phyloP scores from a whole-genome alignment of 306 rosid genomes.

The Fragaria iinumae region DNA sequence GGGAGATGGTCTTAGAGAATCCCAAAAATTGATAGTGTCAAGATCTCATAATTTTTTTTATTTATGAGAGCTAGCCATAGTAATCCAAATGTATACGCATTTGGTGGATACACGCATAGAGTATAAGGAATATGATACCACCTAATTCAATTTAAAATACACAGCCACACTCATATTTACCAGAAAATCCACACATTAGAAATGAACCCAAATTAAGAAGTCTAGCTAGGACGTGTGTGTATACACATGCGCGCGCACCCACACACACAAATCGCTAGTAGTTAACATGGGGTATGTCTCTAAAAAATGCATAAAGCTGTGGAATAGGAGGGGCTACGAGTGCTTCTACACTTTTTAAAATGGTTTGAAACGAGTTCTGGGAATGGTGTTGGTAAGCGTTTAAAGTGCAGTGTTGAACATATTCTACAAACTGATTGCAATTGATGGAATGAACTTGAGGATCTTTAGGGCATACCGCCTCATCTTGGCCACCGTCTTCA shows the following conservation, averaged over 20 bases:
- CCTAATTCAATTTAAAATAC: background rate
- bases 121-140: background rate
- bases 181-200: background rate
- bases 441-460: slow-evolving; percentile 38
- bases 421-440: slow-evolving; percentile 29
- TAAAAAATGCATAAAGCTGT: background rate
- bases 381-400: slow-evolving; percentile 42
- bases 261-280: background rate
- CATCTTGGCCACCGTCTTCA: slow-evolving; percentile 38
- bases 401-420: slow-evolving; percentile 31
- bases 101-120: background rate
- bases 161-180: background rate
- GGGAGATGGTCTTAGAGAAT: too few species aligned
- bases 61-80: background rate
- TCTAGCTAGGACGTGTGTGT: background rate
- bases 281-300: background rate
- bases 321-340: background rate
- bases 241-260: background rate
- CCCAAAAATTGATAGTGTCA: background rate
- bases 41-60: background rate
- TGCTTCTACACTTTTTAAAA: background rate
- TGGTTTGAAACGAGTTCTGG: slow-evolving; percentile 36
- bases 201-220: background rate
- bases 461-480: slow-evolving; percentile 47
- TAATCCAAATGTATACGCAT: background rate